phyloP scores from a whole-genome alignment of 768 basidiomycete species.

The Tricholoma matsutake region DNA sequence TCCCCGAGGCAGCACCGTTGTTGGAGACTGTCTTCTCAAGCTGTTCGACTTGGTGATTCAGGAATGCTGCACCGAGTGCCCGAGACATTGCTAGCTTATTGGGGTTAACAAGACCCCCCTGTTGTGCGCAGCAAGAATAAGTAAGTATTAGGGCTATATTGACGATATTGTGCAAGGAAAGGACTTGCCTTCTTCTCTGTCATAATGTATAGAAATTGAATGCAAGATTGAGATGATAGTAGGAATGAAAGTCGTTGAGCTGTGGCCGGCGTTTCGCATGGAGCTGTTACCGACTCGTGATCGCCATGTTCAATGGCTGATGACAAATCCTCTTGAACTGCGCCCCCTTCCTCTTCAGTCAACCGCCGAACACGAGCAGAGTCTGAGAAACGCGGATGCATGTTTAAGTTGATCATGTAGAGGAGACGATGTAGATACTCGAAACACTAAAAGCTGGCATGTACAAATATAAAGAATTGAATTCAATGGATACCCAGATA shows the following conservation, averaged over 20 bases:
- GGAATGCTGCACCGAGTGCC: constrained; percentile 83
- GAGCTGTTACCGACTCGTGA: constrained; percentile 3
- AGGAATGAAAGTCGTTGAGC: neutral
- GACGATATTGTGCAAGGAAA: neutral
- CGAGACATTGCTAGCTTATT: constrained; percentile 81
- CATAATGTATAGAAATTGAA: constrained; percentile 14
- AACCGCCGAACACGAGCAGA: too few relatives aligned
- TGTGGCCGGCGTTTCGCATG: neutral
- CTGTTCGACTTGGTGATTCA: constrained; percentile 85
- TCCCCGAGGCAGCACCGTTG: constrained; percentile 48
- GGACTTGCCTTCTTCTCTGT: constrained; percentile 29
- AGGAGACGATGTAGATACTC: too few relatives aligned
- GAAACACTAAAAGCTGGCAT: too few relatives aligned
- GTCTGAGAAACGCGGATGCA: too few relatives aligned
- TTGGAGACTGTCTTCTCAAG: constrained; percentile 70
- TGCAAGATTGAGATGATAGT: neutral
- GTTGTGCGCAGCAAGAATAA: constrained; percentile 7
- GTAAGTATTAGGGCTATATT: neutral
- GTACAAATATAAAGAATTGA: too few relatives aligned
- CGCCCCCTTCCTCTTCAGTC: neutral
- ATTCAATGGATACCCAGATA: too few relatives aligned
- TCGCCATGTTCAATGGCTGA: neutral
- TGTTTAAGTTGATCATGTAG: too few relatives aligned
- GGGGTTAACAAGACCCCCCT: constrained; percentile 28
- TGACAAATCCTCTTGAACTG: neutral